phyloP scores from a whole-genome alignment of 164 flowering plant species.

The Piper betle region DNA sequence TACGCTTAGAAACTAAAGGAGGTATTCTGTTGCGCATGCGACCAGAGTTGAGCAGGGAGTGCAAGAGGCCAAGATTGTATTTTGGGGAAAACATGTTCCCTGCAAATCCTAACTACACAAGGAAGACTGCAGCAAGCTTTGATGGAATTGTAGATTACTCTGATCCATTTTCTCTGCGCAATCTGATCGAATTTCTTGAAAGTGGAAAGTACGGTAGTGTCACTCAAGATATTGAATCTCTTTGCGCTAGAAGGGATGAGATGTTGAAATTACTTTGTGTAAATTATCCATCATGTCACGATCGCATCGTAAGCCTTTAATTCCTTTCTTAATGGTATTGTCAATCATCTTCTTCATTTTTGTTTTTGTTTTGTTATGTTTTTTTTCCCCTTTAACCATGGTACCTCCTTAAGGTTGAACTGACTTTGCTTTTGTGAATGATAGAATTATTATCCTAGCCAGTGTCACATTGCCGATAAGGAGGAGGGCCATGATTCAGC shows the following conservation, averaged over 20 bases:
- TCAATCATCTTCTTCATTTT: neutral
- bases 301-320: neutral
- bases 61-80: constrained; percentile 14
- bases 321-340: neutral
- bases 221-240: constrained; percentile 24
- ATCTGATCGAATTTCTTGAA: constrained; percentile 7
- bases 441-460: neutral
- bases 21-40: no score
- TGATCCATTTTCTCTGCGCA: constrained; percentile 21
- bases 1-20: no score
- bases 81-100: constrained; percentile 1
- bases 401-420: neutral
- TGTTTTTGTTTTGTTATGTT: no score
- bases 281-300: constrained; percentile 4
- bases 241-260: constrained; percentile 14
- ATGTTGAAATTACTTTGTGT: constrained; percentile 3
- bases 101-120: neutral
- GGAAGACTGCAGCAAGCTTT: neutral
- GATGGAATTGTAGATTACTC: constrained; percentile 11
- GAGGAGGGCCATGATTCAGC: constrained; percentile 16
- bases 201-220: constrained; percentile 38
- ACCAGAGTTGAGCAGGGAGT: neutral
- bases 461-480: constrained; percentile 14
- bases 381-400: no score
- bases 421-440: neutral